Evolutionary conservation across 257 asterid genomes (phyloP), one percentile per base, ranked within the genome.

Genomic region (Solanum sejunctum): DNA sequence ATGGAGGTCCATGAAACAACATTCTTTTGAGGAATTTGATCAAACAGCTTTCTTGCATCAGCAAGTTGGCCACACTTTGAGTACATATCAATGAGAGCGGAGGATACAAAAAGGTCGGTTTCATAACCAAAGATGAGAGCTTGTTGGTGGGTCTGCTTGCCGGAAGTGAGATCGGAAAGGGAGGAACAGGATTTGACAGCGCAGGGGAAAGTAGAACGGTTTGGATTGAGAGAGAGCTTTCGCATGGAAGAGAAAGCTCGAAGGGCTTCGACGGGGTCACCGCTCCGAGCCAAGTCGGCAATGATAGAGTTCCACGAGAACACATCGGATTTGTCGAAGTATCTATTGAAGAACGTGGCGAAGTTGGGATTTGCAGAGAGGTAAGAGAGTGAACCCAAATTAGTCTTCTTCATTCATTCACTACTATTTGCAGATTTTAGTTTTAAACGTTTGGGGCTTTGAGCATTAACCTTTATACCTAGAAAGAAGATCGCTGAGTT

Each of bases 1-100:
- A 97, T 92, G 21, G 98, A 92, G 56, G 98, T 95, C 98, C 99
- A 95, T n/a, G 96, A 95, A 52, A 97, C 98, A 45, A 93, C 91
- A 83, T 97, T 97, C 93, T 93, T 88, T 0, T 84, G 89, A 71
- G 96, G 95, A 88, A 92, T 92, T 90, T 89, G 96, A 57, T 97
- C 95, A 79, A 97, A 97, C 93, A 95, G 49, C 43, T 75, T 87
- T 7, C 94, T 73, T 28, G 98, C 99, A 83, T 94, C 97, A 4
- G 57, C 77, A 83, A 97, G 32, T 8, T 89, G 73, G 17, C 94
- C 92, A 41, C 99, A 95, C 85, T 95, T 95, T 0, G 98, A 86
- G 88, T 95, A 97, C 98, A 97, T 93, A 79, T 95, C 97, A 8
- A 97, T 88, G 13, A 95, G 92, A 3, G 98, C 96, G 10, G 98